These are phyloP conservation scores for Ascochyta koolunga DNA, from an alignment of 2,329 filamentous ascomycete species.

Conservation along the genomic window DNA sequence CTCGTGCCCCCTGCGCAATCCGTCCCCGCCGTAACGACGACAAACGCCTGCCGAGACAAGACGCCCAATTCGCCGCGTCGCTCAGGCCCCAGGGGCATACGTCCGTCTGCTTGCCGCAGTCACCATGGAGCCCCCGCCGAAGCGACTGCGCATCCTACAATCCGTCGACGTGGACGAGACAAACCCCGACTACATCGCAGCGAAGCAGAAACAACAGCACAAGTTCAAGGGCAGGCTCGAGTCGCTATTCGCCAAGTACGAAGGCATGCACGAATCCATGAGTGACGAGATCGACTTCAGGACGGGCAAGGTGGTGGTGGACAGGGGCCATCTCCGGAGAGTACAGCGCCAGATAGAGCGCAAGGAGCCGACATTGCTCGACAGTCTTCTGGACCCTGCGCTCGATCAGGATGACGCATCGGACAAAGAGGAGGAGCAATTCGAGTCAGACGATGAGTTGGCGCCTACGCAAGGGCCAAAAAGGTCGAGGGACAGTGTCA, in stretches of 20 bases:
- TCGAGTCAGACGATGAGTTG: conserved; percentile 38
- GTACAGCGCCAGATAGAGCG: conserved; percentile 51
- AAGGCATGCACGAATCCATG: conserved; percentile 77
- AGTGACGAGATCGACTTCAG: conserved; percentile 88
- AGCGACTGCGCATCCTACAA: conserved; percentile 63
- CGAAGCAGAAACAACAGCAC: conserved; percentile 45
- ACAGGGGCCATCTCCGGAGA: conserved; percentile 82
- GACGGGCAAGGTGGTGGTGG: conserved; percentile 81
- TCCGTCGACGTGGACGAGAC: conserved; percentile 43
- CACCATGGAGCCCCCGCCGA: conserved; percentile 64
- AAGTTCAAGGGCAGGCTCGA: conserved; percentile 73
- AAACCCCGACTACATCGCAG: conserved; percentile 47
- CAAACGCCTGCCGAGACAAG: conserved; percentile 11
- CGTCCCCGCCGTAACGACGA: conserved; percentile 16
- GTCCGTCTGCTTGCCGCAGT: conserved; percentile 2
- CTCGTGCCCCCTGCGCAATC: conserved; percentile 23
- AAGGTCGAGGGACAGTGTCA: conserved; percentile 6
- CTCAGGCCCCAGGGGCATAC: conserved; percentile 4
- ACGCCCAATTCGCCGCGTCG: conserved; percentile 3
- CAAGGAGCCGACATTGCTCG: conserved; percentile 28
- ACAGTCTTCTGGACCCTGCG: conserved; percentile 37
- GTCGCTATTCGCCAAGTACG: conserved; percentile 87
- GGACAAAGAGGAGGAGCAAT: conserved; percentile 27
- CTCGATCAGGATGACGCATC: conserved; percentile 44
- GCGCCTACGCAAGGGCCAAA: conserved; percentile 28